Base-by-base conservation (phyloP, 306 rosid genomes). In the Styphnolobium japonicum region DNA sequence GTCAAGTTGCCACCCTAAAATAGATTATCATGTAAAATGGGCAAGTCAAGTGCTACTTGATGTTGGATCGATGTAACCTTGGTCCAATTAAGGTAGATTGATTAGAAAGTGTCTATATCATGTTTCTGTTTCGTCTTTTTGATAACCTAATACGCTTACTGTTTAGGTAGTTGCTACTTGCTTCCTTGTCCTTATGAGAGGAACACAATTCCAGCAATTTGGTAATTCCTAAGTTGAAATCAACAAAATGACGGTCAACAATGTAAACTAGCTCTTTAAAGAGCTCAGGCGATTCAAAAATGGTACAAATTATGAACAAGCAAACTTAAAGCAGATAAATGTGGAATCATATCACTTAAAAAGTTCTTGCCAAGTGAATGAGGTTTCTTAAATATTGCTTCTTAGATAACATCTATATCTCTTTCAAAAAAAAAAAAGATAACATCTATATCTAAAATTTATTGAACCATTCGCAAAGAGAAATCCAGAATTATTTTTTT, bases 1-100 rank as follows among this genome's bases (percentile, higher is more conserved):
- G 61, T 60, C 86, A 85, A 16, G 69, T 83, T 65, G 45, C 64
- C 84, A 70, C 82, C 6, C 71, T 73, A 22, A 77, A 87, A 67
- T 75, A 82, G 68, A 58, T 52, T 58, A 29, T 51, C 10, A n/a
- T 49, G 71, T 82, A 16, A 57, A 61, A 71, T 65, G 27, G 31
- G 34, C 72, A 23, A 37, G 36, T 22, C 34, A 43, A 27, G 23
- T 78, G 62, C 48, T 14, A 16, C 16, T 34, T 43, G 51, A 16
- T 42, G 46, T 62, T 73, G 42, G 25, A 19, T 80, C 15, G 7
- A 27, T 78, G 84, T 58, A 73, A 45, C 64, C 34, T 52, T 27
- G 75, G 11, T 80, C 37, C 56, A 70, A 15, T 81, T 65, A 23
- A 68, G 58, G 34, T 73, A 51, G 51, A 22, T 78, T 80, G 25